These are phyloP conservation scores for Barbarea vulgaris DNA, from an alignment of 345 rosid genomes.

Conservation along the genomic window DNA sequence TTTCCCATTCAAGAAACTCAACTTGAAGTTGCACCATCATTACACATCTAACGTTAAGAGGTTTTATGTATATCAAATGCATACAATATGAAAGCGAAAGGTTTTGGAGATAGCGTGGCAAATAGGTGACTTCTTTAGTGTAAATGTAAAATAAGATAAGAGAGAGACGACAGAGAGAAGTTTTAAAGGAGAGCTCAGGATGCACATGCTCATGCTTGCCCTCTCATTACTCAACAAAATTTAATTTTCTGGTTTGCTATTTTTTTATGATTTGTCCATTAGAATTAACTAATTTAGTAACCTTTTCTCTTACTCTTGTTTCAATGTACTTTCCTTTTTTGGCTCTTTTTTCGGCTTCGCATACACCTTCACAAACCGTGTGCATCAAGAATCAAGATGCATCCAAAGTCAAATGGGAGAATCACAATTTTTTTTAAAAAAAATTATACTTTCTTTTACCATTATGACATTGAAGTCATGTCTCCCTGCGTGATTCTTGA, in stretches of 20 bases:
- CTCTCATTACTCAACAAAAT: conserved; percentile 26
- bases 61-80: conserved; percentile 12
- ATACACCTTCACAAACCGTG: conserved; percentile 38
- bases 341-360: conserved; percentile 18
- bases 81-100: conserved; percentile 37
- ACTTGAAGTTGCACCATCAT: conserved; percentile 38
- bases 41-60: conserved; percentile 25
- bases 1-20: conserved; percentile 36
- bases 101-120: conserved; percentile 28
- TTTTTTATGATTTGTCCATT: conserved; percentile 39
- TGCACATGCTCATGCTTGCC: conserved; percentile 35
- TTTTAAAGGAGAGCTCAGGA: conserved; percentile 27
- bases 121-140: conserved; percentile 43
- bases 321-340: conserved; percentile 37
- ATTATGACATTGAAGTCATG: background rate
- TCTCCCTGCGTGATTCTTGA: background rate
- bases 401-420: conserved; percentile 32
- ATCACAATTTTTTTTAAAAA: background rate
- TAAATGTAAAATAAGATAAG: conserved; percentile 38
- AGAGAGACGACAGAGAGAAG: conserved; percentile 4
- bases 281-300: conserved; percentile 27
- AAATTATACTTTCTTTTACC: background rate
- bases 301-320: conserved; percentile 33
- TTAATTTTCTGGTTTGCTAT: conserved; percentile 28
- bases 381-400: conserved; percentile 28